Evolutionary conservation across 2,329 filamentous ascomycete species (phyloP).

Genomic region (Boeremia exigua): DNA sequence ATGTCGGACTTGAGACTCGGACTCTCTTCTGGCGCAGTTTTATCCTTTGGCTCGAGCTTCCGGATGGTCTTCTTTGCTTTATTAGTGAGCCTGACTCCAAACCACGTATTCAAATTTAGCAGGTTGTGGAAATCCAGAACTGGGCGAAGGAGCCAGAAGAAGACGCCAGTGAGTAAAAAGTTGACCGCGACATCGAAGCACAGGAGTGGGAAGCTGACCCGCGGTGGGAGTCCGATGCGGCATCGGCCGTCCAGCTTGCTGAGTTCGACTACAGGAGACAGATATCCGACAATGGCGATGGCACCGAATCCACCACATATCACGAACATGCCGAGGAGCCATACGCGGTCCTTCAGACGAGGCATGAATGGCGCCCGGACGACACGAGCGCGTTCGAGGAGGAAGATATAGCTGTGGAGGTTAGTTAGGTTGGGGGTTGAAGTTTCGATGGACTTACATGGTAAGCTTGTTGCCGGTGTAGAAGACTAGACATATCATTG

Average conservation of each 20-base stretch:
- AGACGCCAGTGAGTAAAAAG: conserved; percentile 43
- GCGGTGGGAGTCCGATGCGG: conserved; percentile 45
- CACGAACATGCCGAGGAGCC: conserved; percentile 37
- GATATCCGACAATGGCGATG: conserved; percentile 35
- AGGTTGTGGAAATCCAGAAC: conserved; percentile 24
- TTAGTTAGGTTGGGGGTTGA: background rate
- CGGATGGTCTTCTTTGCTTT: conserved; percentile 4
- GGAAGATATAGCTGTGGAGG: conserved; percentile 42
- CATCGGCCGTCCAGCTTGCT: conserved; percentile 38
- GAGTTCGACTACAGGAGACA: conserved; percentile 40
- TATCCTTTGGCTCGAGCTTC: background rate
- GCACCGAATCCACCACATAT: conserved; percentile 33
- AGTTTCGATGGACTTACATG: conserved; percentile 20
- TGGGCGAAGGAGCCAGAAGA: conserved; percentile 43
- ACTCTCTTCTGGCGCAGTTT: conserved; percentile 1
- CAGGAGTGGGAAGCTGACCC: conserved; percentile 43
- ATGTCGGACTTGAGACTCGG: conserved; percentile 2
- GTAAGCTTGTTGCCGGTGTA: conserved; percentile 44
- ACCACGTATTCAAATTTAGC: conserved; percentile 3
- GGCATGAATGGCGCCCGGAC: conserved; percentile 38
- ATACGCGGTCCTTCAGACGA: conserved; percentile 41
- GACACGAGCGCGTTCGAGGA: conserved; percentile 48
- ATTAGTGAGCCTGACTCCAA: background rate
- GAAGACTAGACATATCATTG: conserved; percentile 48
- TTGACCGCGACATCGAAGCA: conserved; percentile 48